These are phyloP conservation scores for Fusarium sororula DNA, from an alignment of 2,329 filamentous ascomycete species.

Conservation along the genomic window DNA sequence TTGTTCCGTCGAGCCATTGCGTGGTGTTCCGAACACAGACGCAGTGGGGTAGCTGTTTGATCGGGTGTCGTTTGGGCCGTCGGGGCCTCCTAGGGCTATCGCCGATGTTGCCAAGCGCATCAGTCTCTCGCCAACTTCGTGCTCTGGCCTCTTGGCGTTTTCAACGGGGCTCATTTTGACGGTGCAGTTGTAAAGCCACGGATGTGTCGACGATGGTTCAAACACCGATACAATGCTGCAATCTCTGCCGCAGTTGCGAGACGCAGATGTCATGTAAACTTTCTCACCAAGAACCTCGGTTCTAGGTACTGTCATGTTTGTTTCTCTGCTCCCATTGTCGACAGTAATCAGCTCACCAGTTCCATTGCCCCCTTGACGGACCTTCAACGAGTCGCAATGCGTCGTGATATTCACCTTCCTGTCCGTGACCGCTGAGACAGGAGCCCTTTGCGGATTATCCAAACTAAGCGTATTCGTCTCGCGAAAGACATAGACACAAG, in stretches of 20 bases:
- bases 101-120: neutral
- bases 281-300: neutral
- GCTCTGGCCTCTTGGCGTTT: neutral
- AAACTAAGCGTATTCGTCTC: neutral
- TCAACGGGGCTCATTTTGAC: neutral
- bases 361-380: neutral
- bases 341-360: rapidly evolving
- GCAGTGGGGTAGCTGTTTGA: neutral
- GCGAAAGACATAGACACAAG: neutral
- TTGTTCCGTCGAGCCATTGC: neutral
- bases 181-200: neutral
- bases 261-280: neutral
- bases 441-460: rapidly evolving
- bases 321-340: neutral
- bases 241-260: neutral
- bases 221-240: neutral
- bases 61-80: neutral
- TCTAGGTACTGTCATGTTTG: neutral
- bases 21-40: rapidly evolving
- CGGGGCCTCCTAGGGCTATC: neutral
- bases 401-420: neutral
- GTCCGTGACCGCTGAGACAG: neutral
- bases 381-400: neutral
- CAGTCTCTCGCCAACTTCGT: neutral
- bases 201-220: neutral